These are phyloP conservation scores for Meripilus lineatus DNA, from an alignment of 1,284 basidiomycete genomes.

Conservation along the genomic window DNA sequence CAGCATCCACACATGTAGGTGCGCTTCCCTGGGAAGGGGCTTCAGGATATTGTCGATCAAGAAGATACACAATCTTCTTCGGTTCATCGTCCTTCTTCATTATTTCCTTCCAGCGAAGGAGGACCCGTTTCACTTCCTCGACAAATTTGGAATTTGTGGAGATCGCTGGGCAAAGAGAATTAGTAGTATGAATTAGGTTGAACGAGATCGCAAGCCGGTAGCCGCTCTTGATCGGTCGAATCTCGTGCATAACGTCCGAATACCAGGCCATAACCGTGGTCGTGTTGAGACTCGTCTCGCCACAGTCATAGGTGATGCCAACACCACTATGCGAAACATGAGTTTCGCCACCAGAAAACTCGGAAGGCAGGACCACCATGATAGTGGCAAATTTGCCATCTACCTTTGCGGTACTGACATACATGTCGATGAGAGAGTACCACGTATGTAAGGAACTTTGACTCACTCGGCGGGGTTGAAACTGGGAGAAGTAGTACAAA, in stretches of 20 bases:
- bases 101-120: conserved; percentile 11
- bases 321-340: conserved; percentile 31
- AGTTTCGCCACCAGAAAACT: conserved; percentile 36
- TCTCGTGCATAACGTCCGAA: conserved; percentile 40
- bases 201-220: conserved; percentile 40
- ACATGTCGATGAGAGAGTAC: too few species aligned
- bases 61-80: conserved; percentile 21
- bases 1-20: conserved; percentile 23
- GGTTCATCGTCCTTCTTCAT: not conserved
- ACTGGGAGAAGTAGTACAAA: too few species aligned
- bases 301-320: conserved; percentile 28
- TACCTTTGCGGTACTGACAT: too few species aligned
- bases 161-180: conserved; percentile 14
- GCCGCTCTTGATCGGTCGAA: conserved; percentile 38
- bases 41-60: conserved; percentile 24
- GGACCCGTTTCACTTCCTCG: not conserved
- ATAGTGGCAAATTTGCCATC: conserved; percentile 41
- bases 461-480: too few species aligned
- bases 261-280: conserved; percentile 42
- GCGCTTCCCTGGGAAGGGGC: conserved; percentile 15
- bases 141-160: not conserved
- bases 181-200: conserved; percentile 33
- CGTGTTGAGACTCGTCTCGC: conserved; percentile 19
- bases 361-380: conserved; percentile 38
- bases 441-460: too few species aligned